These are phyloP conservation scores for Golovinomyces cichoracearum DNA, from an alignment of 2,329 filamentous ascomycete genomes.

Conservation along the genomic window DNA sequence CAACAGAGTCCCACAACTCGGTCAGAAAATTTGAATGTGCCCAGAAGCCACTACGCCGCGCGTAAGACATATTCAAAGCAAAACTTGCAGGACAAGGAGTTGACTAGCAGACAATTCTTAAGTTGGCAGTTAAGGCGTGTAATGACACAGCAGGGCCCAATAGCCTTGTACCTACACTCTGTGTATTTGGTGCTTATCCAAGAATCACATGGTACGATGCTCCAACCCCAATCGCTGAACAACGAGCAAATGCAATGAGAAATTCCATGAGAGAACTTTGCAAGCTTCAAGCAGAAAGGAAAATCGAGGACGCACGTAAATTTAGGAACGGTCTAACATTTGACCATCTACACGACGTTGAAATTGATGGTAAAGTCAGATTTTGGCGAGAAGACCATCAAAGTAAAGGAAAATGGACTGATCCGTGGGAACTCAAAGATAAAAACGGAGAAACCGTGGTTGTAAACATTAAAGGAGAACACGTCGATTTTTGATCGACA, in stretches of 20 bases:
- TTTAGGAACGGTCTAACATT: background rate
- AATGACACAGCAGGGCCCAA: background rate
- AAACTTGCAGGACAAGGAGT: background rate
- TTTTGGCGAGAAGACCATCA: conserved; percentile 2
- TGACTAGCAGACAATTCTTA: background rate
- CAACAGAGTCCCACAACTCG: conserved; percentile 1
- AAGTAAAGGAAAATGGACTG: background rate
- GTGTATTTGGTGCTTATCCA: background rate
- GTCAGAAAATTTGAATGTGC: conserved; percentile 2
- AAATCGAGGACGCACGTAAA: conserved; percentile 1
- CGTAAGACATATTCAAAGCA: background rate
- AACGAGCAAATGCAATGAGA: conserved; percentile 1
- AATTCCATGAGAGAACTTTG: conserved; percentile 3
- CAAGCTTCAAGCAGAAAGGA: background rate
- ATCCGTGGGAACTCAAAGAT: background rate
- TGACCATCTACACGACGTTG: background rate
- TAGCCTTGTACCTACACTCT: background rate
- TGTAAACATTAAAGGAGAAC: background rate
- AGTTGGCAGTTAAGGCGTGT: background rate
- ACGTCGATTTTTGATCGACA: background rate
- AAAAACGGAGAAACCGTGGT: background rate
- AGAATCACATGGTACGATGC: background rate
- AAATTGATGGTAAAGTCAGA: background rate
- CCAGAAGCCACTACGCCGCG: background rate
- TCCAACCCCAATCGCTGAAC: background rate